Conservation (phyloP, 805 yeast species). For the Candida caryicola region DNA sequence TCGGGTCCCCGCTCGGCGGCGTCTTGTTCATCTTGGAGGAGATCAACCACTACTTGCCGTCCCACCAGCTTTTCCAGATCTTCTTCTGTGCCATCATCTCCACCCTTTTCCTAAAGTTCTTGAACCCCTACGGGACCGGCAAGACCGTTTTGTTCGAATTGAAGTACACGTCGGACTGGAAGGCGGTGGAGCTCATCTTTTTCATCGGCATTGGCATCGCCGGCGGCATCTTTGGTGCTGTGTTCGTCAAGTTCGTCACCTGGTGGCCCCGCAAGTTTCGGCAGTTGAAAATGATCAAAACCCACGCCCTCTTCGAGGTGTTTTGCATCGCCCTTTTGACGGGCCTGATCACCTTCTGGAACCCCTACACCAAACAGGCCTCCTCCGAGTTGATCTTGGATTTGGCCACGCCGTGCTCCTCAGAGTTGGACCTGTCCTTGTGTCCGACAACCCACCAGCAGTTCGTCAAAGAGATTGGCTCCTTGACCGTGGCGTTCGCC, state of each 20-base stretch:
- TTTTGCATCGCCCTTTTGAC: slow-evolving; percentile 44
- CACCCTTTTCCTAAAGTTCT: slow-evolving; percentile 48
- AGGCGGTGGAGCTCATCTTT: slow-evolving; percentile 43
- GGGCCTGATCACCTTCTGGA: slow-evolving; percentile 46
- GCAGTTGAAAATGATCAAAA: slow-evolving; percentile 25
- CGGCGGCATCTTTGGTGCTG: slow-evolving; percentile 56
- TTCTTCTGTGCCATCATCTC: slow-evolving; percentile 57
- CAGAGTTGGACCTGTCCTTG: slow-evolving; percentile 23
- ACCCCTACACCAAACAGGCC: slow-evolving; percentile 48
- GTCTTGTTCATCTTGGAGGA: slow-evolving; percentile 57
- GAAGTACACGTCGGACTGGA: slow-evolving; percentile 51
- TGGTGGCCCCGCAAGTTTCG: slow-evolving; percentile 48
- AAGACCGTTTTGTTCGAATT: slow-evolving; percentile 56
- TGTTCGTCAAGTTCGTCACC: slow-evolving; percentile 43
- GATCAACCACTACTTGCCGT: slow-evolving; percentile 53
- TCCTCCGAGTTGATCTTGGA: slow-evolving; percentile 48
- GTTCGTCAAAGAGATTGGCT: slow-evolving; percentile 29
- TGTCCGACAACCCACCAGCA: slow-evolving; percentile 26
- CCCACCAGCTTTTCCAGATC: slow-evolving; percentile 51
- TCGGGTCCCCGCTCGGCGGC: slow-evolving; percentile 61
- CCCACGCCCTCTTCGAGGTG: slow-evolving; percentile 45
- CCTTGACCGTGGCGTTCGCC: slow-evolving; percentile 40
- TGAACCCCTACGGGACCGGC: slow-evolving; percentile 60
- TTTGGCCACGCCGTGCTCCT: slow-evolving; percentile 50
- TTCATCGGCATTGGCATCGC: slow-evolving; percentile 48